A percentile compares a stretch with the other conserved stretches of the same genome.
These are phyloP conservation scores for Ajuga reptans DNA, from an alignment of 305 asterid species.

Conservation along the genomic window DNA sequence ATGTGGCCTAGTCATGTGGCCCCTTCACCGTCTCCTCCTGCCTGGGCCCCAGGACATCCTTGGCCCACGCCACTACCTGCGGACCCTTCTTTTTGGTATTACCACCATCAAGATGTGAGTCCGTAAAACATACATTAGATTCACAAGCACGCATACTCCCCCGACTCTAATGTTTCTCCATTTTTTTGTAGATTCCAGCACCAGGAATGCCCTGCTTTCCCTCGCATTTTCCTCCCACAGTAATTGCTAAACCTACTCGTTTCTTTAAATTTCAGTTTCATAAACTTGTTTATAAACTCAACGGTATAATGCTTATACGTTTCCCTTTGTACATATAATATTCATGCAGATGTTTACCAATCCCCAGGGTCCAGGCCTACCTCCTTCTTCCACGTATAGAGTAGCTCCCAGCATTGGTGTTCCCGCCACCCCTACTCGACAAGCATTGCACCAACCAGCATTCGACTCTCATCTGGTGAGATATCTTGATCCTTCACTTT, in stretches of 20 bases:
- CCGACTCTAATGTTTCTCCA: not conserved
- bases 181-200: slow-evolving; percentile 38
- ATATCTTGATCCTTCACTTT: not conserved
- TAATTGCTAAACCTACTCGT: slow-evolving; percentile 20
- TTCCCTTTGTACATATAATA: not conserved
- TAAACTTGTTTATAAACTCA: not conserved
- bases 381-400: slow-evolving; percentile 43
- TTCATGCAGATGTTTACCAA: slow-evolving; percentile 44
- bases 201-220: slow-evolving; percentile 51
- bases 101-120: slow-evolving; percentile 51
- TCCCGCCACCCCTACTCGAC: slow-evolving; percentile 28
- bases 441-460: slow-evolving; percentile 40
- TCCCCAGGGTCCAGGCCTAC: slow-evolving; percentile 48
- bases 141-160: not conserved
- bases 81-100: slow-evolving; percentile 53
- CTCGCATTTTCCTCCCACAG: slow-evolving; percentile 34
- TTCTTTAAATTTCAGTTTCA: slow-evolving; percentile 7
- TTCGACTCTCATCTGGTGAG: slow-evolving; percentile 58
- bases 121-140: not conserved
- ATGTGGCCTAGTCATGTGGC: slow-evolving; percentile 55
- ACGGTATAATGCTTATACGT: not conserved
- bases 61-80: slow-evolving; percentile 25
- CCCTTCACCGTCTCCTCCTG: slow-evolving; percentile 31
- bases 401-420: slow-evolving; percentile 35
- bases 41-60: slow-evolving; percentile 34